Evolutionary conservation across 2,329 filamentous ascomycete genomes (phyloP).

Genomic region (Bipolaris bicolor): DNA sequence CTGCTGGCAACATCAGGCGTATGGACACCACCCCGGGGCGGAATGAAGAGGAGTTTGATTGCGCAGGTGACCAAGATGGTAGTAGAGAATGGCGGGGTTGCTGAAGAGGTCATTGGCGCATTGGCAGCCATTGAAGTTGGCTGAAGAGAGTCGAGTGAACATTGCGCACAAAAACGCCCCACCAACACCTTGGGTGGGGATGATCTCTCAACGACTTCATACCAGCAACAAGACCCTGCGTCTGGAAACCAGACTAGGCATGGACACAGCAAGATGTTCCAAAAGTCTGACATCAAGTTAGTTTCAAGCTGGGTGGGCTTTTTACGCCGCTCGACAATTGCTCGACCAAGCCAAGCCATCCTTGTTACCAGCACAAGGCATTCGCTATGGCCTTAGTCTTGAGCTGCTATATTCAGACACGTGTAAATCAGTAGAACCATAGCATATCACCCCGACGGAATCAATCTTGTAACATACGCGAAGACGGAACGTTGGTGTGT

Average conservation of each 20-base stretch:
- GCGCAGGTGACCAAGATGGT: conserved; percentile 77
- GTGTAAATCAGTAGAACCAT: conserved; percentile 12
- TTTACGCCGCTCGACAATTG: background rate
- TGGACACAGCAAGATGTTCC: background rate
- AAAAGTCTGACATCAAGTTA: conserved; percentile 1
- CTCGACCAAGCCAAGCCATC: conserved; percentile 1
- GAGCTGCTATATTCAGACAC: conserved; percentile 3
- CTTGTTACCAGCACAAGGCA: background rate
- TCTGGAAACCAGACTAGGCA: conserved; percentile 1
- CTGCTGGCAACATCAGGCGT: conserved; percentile 69
- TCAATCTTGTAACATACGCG: background rate
- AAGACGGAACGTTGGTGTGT: conserved; percentile 5
- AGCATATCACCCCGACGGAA: conserved; percentile 1
- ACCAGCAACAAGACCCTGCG: background rate
- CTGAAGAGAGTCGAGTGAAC: conserved; percentile 24
- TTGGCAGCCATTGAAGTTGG: conserved; percentile 72
- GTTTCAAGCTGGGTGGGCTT: conserved; percentile 9
- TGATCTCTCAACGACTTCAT: conserved; percentile 1
- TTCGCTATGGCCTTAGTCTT: background rate
- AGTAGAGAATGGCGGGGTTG: conserved; percentile 77
- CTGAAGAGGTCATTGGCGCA: conserved; percentile 82
- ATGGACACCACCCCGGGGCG: conserved; percentile 85
- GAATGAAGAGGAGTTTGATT: conserved; percentile 76
- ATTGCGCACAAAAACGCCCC: conserved; percentile 2
- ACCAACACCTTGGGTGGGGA: conserved; percentile 1